phyloP scores from a whole-genome alignment of 805 yeast species.

The Sungouiella thailandica region DNA sequence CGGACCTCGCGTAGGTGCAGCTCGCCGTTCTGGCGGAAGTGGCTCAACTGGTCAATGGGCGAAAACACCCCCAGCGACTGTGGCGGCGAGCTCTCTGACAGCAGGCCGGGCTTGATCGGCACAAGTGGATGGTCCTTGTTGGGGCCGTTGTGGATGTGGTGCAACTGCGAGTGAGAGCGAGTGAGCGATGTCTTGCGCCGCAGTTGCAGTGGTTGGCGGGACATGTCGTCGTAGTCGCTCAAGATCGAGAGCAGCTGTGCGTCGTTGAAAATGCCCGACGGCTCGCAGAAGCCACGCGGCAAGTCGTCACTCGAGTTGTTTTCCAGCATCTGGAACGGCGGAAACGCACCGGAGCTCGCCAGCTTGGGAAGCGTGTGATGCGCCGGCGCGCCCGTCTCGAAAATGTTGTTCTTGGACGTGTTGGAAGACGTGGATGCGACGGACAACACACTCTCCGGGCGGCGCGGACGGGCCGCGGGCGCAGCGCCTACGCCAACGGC shows the following conservation, averaged over 20 bases:
- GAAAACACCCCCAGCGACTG: constrained; percentile 1
- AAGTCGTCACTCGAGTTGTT: constrained; percentile 15
- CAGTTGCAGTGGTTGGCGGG: constrained; percentile 13
- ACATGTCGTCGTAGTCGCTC: constrained; percentile 12
- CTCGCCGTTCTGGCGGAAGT: not conserved
- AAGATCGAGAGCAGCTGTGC: constrained; percentile 11
- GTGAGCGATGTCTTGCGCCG: constrained; percentile 14
- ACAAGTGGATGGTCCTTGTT: constrained; percentile 5
- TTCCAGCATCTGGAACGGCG: constrained; percentile 12
- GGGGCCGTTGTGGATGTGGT: constrained; percentile 5
- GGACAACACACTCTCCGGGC: constrained; percentile 40
- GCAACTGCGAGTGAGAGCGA: constrained; percentile 11
- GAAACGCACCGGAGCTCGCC: constrained; percentile 14
- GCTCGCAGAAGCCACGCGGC: constrained; percentile 4
- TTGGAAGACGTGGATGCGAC: constrained; percentile 34
- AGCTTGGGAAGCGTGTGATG: constrained; percentile 10
- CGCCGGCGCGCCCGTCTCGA: constrained; percentile 7
- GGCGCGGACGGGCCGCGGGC: constrained; percentile 22
- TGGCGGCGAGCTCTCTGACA: constrained; percentile 3
- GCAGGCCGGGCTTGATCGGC: constrained; percentile 1
- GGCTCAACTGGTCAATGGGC: not conserved
- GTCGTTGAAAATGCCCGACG: constrained; percentile 9
- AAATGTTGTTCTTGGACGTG: constrained; percentile 11
- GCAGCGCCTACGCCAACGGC: too few species aligned
- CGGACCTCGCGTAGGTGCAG: not conserved